phyloP scores from a whole-genome alignment of 2,329 filamentous ascomycete species.

The Diaporthe citrichinensis region DNA sequence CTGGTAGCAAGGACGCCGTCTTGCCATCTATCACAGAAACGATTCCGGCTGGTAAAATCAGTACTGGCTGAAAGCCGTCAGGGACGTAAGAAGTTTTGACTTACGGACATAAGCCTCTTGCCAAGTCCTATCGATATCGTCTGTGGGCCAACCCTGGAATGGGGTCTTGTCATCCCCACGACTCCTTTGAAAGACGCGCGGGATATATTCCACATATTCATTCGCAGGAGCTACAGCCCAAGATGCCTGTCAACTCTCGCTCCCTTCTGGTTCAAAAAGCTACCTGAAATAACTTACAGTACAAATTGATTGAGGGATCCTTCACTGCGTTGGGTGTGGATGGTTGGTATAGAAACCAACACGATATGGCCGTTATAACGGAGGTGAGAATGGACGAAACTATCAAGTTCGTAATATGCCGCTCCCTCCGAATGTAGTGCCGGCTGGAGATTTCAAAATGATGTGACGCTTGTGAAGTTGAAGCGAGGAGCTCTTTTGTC shows the following conservation, averaged over 20 bases:
- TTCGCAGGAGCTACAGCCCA: neutral
- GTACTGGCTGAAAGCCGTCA: neutral
- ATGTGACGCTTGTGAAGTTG: neutral
- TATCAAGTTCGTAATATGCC: neutral
- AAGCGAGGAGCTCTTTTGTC: neutral
- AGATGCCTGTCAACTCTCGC: neutral
- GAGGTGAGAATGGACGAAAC: neutral
- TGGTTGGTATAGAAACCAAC: neutral
- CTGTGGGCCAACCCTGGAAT: conserved; percentile 34
- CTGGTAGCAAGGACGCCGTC: neutral
- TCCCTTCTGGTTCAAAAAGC: neutral
- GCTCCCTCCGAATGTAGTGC: neutral
- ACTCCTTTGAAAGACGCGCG: neutral
- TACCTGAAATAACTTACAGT: neutral
- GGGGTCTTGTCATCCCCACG: neutral
- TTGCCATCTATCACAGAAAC: neutral
- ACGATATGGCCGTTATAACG: neutral
- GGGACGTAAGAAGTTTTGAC: neutral
- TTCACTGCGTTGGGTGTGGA: neutral
- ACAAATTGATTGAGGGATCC: neutral
- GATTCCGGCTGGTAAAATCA: neutral
- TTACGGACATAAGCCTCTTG: conserved; percentile 22
- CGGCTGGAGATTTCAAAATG: neutral
- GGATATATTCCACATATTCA: neutral
- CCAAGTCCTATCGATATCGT: conserved; percentile 28